These are phyloP conservation scores for Azolla pinnata DNA, from an alignment of 75 land plant genomes.

Conservation along the genomic window DNA sequence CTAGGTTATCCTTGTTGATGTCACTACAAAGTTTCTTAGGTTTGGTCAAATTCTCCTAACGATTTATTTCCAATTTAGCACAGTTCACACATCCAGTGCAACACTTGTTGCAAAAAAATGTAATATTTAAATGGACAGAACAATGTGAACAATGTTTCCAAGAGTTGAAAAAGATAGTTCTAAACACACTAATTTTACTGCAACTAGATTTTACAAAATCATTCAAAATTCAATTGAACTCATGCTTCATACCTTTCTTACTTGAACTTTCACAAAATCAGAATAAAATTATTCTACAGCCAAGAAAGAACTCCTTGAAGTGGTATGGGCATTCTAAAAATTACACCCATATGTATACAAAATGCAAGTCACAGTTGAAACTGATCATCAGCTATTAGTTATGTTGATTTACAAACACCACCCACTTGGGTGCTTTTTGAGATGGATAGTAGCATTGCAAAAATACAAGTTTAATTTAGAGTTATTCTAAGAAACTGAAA, in stretches of 20 bases:
- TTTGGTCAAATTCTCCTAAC: too few relatives aligned
- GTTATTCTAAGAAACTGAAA: neutral
- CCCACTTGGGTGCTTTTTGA: neutral
- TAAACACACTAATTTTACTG: too few relatives aligned
- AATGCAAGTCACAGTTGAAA: neutral
- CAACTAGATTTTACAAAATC: too few relatives aligned
- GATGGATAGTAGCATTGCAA: neutral
- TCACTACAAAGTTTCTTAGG: neutral
- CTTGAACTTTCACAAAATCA: neutral
- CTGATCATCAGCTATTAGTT: neutral
- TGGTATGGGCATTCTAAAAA: neutral
- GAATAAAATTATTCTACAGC: neutral
- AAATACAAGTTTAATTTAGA: neutral
- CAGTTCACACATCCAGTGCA: too few relatives aligned
- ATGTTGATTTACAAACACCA: neutral
- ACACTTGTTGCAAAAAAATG: too few relatives aligned
- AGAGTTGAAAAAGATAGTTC: too few relatives aligned
- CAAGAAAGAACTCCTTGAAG: neutral
- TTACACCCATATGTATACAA: neutral
- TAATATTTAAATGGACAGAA: too few relatives aligned
- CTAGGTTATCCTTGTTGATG: neutral
- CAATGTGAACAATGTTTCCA: too few relatives aligned
- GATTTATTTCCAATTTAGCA: too few relatives aligned
- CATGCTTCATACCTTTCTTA: too few relatives aligned
- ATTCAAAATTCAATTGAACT: too few relatives aligned